Conservation (phyloP, 805 yeast genomes). For the Teunomyces aglyptinius region DNA sequence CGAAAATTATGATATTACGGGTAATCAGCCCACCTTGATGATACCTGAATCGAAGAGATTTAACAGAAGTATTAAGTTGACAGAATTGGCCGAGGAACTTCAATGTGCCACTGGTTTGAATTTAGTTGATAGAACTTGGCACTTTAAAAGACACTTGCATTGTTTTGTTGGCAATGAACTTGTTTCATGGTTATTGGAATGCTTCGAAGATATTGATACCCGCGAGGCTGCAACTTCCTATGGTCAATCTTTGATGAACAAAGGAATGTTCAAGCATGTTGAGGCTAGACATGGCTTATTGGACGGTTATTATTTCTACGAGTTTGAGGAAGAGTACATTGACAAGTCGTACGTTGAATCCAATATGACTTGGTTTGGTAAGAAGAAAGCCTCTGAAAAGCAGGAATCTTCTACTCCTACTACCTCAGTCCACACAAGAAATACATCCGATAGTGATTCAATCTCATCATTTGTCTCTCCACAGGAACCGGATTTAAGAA, state of each 20-base stretch:
- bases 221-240: slow-evolving; percentile 79
- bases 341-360: slow-evolving; percentile 26
- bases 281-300: slow-evolving; percentile 78
- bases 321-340: slow-evolving; percentile 56
- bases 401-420: not conserved
- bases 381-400: slow-evolving; percentile 14
- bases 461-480: slow-evolving; percentile 18
- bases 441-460: slow-evolving; percentile 29
- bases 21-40: slow-evolving; percentile 35
- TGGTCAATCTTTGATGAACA: slow-evolving; percentile 76
- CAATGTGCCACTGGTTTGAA: slow-evolving; percentile 65
- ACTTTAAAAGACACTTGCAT: slow-evolving; percentile 70
- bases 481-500: slow-evolving; percentile 20
- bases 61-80: slow-evolving; percentile 48
- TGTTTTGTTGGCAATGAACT: slow-evolving; percentile 85
- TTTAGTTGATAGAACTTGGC: slow-evolving; percentile 86
- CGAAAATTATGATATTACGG: slow-evolving; percentile 39
- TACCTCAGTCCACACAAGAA: slow-evolving; percentile 15
- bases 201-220: slow-evolving; percentile 74
- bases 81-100: slow-evolving; percentile 59
- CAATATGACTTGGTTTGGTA: slow-evolving; percentile 32
- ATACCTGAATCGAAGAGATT: slow-evolving; percentile 38
- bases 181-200: slow-evolving; percentile 80
- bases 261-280: slow-evolving; percentile 75
- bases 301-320: slow-evolving; percentile 92